Base-by-base conservation (phyloP, 768 basidiomycete species). In the Russula abietina region DNA sequence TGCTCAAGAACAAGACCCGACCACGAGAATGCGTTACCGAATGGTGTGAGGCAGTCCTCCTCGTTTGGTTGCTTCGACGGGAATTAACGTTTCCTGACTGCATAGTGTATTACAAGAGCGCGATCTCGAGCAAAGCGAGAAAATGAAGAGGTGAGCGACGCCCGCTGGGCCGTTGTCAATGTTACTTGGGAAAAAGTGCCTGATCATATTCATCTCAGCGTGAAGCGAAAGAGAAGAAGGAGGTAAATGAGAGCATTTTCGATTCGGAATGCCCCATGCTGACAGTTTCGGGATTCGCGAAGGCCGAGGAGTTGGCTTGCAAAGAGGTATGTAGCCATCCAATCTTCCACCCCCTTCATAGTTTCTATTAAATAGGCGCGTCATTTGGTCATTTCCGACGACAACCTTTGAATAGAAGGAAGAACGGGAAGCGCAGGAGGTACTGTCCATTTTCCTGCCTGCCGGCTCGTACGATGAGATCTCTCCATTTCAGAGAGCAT, bases 1-100 rank as follows among this genome's bases (percentile, higher is more conserved):
- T 93, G 43, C 78, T 92, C 61, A 89, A 88, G 81, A 93, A 93
- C 74, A 92, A 93, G 81, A 87, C 91, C 14, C 85, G 91, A n/a
- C 91, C 91, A 45, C 81, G 82, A 63, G 89, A 93, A 73, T 89
- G 87, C 66, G 91, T 93, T 88, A 28, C 73, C 33, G 85, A 84
- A 50, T 95, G 93, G 91, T 78, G 72, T 50, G 76, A 71, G 28
- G 14, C 22, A 22, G 22, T 28, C 30, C 32, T 61, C 19, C 33
- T 8, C n/a, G 9, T 46, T 46, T 33, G 36, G 17, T 46, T 53
- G 51, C n/a, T 58, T 11, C 51, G 57, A 64, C 52, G 38, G 61
- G 65, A 55, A 45, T 59, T 67, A 16, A 55, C 32, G 14, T 43
- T 17, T n/a, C 19, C 14, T 22, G 12, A 22, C 24, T 30, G 10